Evolutionary conservation across 768 basidiomycete species (phyloP).

Genomic region (Vararia minispora): DNA sequence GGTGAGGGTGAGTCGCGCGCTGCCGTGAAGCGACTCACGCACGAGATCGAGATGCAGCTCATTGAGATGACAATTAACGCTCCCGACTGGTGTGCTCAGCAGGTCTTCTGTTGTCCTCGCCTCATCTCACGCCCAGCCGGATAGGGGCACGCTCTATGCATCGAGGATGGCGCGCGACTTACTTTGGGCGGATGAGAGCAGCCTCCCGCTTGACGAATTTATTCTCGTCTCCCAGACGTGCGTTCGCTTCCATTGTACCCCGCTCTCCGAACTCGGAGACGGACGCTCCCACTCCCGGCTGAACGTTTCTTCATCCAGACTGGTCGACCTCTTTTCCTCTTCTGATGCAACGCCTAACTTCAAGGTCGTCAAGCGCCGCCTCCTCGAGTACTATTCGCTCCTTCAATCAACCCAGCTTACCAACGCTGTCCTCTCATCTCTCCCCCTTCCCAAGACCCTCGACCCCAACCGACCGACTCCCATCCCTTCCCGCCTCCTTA

Average conservation of each 20-base stretch:
- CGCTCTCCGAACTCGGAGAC: slow-evolving; percentile 5
- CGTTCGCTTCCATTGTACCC: slow-evolving; percentile 19
- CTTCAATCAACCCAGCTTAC: slow-evolving; percentile 73
- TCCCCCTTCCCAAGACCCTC: slow-evolving; percentile 75
- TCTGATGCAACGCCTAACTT: slow-evolving; percentile 50
- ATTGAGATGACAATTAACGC: slow-evolving; percentile 79
- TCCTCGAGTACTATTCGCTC: slow-evolving; percentile 84
- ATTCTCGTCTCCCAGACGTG: slow-evolving; percentile 86
- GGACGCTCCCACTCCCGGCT: slow-evolving; percentile 8
- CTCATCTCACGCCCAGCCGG: background rate
- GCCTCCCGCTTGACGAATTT: slow-evolving; percentile 72
- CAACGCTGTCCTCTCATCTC: slow-evolving; percentile 72
- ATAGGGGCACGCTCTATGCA: slow-evolving; percentile 81
- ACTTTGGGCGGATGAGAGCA: slow-evolving; percentile 77
- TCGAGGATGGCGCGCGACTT: slow-evolving; percentile 90
- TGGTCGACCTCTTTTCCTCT: slow-evolving; percentile 81
- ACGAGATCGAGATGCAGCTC: slow-evolving; percentile 58
- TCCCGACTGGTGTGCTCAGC: slow-evolving; percentile 70
- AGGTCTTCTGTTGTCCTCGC: background rate
- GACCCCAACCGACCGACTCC: slow-evolving; percentile 66
- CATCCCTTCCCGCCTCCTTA: slow-evolving; percentile 74
- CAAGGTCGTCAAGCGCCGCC: slow-evolving; percentile 47
- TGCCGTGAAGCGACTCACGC: slow-evolving; percentile 83
- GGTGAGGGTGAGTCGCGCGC: slow-evolving; percentile 58
- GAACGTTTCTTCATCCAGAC: slow-evolving; percentile 29